Percentiles rank a stretch among this genome's conserved stretches.
Conservation (phyloP, 306 rosid species). For the Ormosia emarginata region DNA sequence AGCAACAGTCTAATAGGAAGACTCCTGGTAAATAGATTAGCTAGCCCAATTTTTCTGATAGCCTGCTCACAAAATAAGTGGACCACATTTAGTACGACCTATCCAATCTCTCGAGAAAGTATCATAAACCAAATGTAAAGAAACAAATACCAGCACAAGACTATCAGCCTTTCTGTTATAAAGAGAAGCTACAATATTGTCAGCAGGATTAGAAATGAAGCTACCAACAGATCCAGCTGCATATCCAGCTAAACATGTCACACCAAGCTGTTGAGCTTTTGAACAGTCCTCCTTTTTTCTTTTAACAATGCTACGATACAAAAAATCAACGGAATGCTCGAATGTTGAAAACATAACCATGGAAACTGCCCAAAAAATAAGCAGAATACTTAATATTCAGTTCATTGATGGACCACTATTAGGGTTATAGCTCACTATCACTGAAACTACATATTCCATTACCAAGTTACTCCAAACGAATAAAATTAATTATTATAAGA, state of each 20-base stretch:
- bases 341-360: conserved; percentile 64
- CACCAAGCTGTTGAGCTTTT: conserved; percentile 53
- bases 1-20: conserved; percentile 80
- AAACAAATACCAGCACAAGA: conserved; percentile 46
- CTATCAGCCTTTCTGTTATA: conserved; percentile 56
- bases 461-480: conserved; percentile 5
- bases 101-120: neutral
- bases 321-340: conserved; percentile 55
- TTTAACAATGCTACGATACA: conserved; percentile 40
- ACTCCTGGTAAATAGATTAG: conserved; percentile 78
- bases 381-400: conserved; percentile 20
- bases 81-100: conserved; percentile 3
- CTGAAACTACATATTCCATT: conserved; percentile 2
- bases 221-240: conserved; percentile 67
- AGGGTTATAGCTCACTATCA: conserved; percentile 16
- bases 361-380: conserved; percentile 41
- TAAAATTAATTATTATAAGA: neutral
- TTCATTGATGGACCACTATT: conserved; percentile 8
- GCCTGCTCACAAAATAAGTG: conserved; percentile 47
- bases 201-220: conserved; percentile 57
- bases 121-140: neutral
- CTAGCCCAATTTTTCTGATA: conserved; percentile 75
- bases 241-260: conserved; percentile 63
- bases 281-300: conserved; percentile 57
- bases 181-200: conserved; percentile 56